Evolutionary conservation across 306 rosid species (phyloP).

Genomic region (Macrotyloma uniflorum): DNA sequence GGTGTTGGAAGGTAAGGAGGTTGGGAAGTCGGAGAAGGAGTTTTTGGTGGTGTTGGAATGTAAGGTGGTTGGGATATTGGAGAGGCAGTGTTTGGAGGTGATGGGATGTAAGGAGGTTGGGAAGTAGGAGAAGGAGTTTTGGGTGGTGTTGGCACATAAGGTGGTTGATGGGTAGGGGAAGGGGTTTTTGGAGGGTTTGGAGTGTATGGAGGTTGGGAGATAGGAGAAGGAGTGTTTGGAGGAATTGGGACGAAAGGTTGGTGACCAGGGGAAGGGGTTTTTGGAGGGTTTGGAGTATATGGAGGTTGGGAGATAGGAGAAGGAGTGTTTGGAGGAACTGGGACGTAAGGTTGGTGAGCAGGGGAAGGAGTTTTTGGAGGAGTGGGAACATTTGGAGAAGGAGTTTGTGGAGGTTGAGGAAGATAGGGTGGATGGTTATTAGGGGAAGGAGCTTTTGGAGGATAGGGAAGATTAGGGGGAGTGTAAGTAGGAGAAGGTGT

Average conservation of each 20-base stretch:
- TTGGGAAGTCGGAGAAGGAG: not conserved
- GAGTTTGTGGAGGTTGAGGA: constrained; percentile 19
- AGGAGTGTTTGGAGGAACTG: not conserved
- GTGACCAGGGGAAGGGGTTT: not conserved
- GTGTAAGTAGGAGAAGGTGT: constrained; percentile 16
- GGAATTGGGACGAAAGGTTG: not conserved
- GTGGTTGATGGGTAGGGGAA: constrained; percentile 26
- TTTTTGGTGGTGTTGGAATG: not conserved
- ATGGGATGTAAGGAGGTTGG: constrained; percentile 13
- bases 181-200: constrained; percentile 18
- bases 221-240: constrained; percentile 1
- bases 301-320: constrained; percentile 25
- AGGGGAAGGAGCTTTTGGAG: not conserved
- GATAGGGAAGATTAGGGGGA: not conserved
- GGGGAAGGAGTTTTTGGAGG: constrained; percentile 26
- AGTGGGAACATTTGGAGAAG: constrained; percentile 23
- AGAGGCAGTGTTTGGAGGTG: constrained; percentile 17
- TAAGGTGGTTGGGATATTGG: not conserved
- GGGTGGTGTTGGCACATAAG: not conserved
- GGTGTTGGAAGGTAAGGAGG: not conserved
- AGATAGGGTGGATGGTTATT: not conserved
- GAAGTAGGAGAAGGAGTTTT: not conserved
- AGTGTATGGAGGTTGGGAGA: not conserved
- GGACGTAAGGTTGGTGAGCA: not conserved
- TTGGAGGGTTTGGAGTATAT: constrained; percentile 7